These are phyloP conservation scores for Aspergillus floridensis DNA, from an alignment of 2,329 filamentous ascomycete genomes.

Conservation along the genomic window DNA sequence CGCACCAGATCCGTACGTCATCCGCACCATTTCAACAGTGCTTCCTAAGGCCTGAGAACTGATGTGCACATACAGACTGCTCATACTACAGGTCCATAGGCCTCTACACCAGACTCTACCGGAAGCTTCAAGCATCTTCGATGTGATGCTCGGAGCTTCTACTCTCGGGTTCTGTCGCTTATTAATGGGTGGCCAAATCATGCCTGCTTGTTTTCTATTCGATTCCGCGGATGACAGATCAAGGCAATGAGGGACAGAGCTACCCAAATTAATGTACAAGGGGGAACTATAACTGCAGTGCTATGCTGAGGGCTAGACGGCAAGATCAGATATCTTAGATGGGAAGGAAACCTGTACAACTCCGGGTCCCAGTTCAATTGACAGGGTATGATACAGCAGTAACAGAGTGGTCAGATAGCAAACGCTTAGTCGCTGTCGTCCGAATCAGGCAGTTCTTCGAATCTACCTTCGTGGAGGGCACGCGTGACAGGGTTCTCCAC, in stretches of 20 bases:
- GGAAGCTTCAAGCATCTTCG: not conserved
- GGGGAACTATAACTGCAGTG: not conserved
- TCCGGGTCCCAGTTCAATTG: not conserved
- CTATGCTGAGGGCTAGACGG: not conserved
- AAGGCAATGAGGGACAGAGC: not conserved
- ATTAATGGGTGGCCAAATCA: not conserved
- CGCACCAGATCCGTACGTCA: conserved; percentile 12
- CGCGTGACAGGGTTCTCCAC: conserved; percentile 75
- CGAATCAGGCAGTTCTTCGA: conserved; percentile 66
- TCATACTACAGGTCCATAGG: no score
- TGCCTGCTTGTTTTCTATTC: not conserved
- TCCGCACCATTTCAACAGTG: not conserved
- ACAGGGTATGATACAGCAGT: not conserved
- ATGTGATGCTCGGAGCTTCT: not conserved
- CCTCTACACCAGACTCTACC: no score
- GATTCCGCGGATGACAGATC: not conserved
- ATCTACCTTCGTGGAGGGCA: conserved; percentile 66
- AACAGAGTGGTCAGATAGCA: not conserved
- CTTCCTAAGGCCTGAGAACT: not conserved
- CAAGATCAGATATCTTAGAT: not conserved
- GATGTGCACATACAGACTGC: no score
- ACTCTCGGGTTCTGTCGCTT: not conserved
- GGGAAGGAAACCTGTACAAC: not conserved
- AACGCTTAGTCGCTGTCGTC: conserved; percentile 33
- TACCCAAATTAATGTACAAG: not conserved